These are phyloP conservation scores for Cadophora sp. DNA, from an alignment of 2,329 filamentous ascomycete genomes.

Conservation along the genomic window DNA sequence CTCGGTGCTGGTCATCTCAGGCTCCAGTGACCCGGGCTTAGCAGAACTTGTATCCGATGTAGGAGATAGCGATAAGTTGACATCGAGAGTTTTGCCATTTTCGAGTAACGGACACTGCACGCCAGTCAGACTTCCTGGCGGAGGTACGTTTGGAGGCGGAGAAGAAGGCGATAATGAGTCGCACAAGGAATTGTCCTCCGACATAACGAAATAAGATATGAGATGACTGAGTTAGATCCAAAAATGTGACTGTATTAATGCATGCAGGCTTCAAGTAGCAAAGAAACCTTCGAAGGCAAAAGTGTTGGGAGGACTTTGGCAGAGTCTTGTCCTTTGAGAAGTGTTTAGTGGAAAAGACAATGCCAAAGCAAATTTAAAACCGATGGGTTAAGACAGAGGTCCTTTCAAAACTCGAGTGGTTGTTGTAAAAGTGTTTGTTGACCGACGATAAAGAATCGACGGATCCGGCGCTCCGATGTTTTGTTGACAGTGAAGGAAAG, in stretches of 20 bases:
- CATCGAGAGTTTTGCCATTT: neutral
- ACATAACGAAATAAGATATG: neutral
- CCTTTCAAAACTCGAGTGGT: neutral
- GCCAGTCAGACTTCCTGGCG: neutral
- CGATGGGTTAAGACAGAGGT: neutral
- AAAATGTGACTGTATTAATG: neutral
- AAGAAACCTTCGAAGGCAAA: neutral
- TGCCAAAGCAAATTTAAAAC: neutral
- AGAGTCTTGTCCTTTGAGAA: neutral
- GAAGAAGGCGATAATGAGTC: neutral
- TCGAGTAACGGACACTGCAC: neutral
- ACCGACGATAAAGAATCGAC: neutral
- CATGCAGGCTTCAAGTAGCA: neutral
- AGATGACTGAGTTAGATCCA: neutral
- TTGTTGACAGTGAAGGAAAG: neutral
- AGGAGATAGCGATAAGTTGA: neutral
- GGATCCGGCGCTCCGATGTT: neutral
- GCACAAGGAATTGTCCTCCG: neutral
- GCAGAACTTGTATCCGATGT: neutral
- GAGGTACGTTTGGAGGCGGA: neutral
- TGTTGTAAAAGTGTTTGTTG: neutral
- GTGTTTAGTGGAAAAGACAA: too few relatives aligned
- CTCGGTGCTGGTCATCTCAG: too few relatives aligned
- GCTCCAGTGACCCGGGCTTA: too few relatives aligned
- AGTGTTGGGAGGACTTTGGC: neutral